Evolutionary conservation across 225 moss, liverwort and hornwort genomes (phyloP).

Genomic region (Polytrichum formosum): DNA sequence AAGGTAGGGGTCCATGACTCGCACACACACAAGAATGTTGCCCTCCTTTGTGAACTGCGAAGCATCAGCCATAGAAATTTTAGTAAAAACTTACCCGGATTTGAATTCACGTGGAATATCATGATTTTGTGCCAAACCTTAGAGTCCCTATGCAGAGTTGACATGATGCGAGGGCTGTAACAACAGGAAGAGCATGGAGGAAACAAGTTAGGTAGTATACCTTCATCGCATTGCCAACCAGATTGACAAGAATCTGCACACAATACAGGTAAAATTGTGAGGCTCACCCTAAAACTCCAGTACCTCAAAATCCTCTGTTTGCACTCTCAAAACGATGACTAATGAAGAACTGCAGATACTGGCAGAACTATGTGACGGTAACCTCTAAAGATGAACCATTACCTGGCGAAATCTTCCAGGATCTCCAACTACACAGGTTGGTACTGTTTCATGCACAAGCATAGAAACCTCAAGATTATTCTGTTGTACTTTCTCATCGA

Average conservation of each 20-base stretch:
- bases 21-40: conserved; percentile 76
- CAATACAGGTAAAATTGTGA: not conserved
- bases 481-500: conserved; percentile 81
- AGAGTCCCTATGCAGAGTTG: not conserved
- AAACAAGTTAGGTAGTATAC: conserved; percentile 21
- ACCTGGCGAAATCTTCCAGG: conserved; percentile 96
- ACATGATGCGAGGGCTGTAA: not conserved
- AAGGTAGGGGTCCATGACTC: conserved; percentile 36
- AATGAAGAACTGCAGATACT: too few relatives aligned
- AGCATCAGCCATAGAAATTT: not conserved
- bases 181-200: not conserved
- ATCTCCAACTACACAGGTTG: conserved; percentile 66
- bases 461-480: conserved; percentile 75
- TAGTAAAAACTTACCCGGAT: too few relatives aligned
- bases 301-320: too few relatives aligned
- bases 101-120: too few relatives aligned
- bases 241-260: conserved; percentile 80
- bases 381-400: not conserved
- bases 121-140: too few relatives aligned
- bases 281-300: too few relatives aligned
- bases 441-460: conserved; percentile 77
- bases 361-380: too few relatives aligned
- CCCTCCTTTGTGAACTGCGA: conserved; percentile 84
- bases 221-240: conserved; percentile 85
- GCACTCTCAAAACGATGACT: too few relatives aligned